These are phyloP conservation scores for Ceratocystis ficicola DNA, from an alignment of 2,329 filamentous ascomycete genomes.

Conservation along the genomic window DNA sequence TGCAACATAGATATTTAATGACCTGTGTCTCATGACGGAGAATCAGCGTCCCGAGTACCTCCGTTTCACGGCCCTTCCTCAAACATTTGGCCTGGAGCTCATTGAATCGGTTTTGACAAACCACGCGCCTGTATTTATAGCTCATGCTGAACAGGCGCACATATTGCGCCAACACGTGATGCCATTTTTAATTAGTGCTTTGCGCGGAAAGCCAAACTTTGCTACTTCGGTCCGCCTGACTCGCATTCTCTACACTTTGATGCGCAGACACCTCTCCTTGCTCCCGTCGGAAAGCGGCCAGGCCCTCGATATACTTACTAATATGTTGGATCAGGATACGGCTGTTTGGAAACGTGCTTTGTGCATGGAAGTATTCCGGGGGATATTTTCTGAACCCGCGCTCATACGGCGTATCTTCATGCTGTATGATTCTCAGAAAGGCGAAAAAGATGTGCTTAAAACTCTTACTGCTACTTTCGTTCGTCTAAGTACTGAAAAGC, in stretches of 20 bases:
- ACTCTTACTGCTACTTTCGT: slow-evolving; percentile 81
- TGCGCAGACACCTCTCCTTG: slow-evolving; percentile 64
- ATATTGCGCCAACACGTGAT: slow-evolving; percentile 66
- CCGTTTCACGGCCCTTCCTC: slow-evolving; percentile 61
- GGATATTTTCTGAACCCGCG: slow-evolving; percentile 68
- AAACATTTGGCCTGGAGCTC: slow-evolving; percentile 77
- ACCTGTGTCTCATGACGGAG: slow-evolving; percentile 78
- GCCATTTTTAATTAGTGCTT: slow-evolving; percentile 65
- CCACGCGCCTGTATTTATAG: slow-evolving; percentile 66
- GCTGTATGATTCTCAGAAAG: slow-evolving; percentile 62
- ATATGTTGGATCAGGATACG: slow-evolving; percentile 77
- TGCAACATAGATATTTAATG: slow-evolving; percentile 59
- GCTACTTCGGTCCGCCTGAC: slow-evolving; percentile 70
- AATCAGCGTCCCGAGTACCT: slow-evolving; percentile 74
- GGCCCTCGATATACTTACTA: slow-evolving; percentile 66
- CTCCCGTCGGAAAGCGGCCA: slow-evolving; percentile 71
- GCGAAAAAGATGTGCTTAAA: slow-evolving; percentile 63
- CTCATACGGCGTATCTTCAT: slow-evolving; percentile 70
- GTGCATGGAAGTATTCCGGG: slow-evolving; percentile 82
- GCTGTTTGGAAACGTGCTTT: slow-evolving; percentile 75
- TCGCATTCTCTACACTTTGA: slow-evolving; percentile 68
- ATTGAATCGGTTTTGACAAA: slow-evolving; percentile 84
- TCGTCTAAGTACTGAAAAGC: slow-evolving; percentile 84
- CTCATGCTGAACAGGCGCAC: slow-evolving; percentile 68
- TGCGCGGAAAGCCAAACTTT: slow-evolving; percentile 70